Base-by-base conservation (phyloP, 2,329 filamentous ascomycete genomes). In the Arthroderma uncinatum region DNA sequence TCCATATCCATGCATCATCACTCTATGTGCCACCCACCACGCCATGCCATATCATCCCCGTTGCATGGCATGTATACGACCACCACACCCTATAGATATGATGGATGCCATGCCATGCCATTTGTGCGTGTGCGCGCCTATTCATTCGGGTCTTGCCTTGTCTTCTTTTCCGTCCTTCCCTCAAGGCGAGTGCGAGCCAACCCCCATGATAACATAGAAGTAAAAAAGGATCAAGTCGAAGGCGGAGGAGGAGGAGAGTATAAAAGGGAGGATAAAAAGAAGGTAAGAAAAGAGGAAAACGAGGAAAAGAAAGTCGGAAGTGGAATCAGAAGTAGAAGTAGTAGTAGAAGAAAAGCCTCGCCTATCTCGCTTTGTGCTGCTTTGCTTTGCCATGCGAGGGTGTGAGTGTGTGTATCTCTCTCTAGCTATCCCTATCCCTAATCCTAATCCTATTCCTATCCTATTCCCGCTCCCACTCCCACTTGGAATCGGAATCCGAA, bases 401-500 rank as follows among this genome's bases (percentile, higher is more conserved):
- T 21, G 19, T 42, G 39, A 42, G 44, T 12, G 40, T 25, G 23
- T 48, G 33, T 34, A 34, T 34, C 33, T 34, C 21, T 48, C 23
- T 48, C 44, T 48, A 48, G 23, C 44, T 48, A 48, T 48, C 44
- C 44, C 44, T 48, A 48, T 48, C 44, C 44, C 21, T 48, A 48
- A 25, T 47, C 40, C 40, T 47, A 47, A 12, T 48, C 23, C 44
- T 34, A 34, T 6, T 34, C 44, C 23, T 23, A 48, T 12, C 44
- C 25, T 48, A 12, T 48, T 21, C 44, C 44, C 28, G 23, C 23
- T 48, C 44, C 44, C 44, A 30, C 44, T 28, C 44, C 21, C 25
- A n/a, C 44, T 30, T n/a, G 12, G 36, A 21, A 48, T 48, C 21
- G 9, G 44, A 48, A 25, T 14, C 21, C 44, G 44, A 28, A 23